Percentiles rank a stretch among this genome's conserved stretches.
Evolutionary conservation across 1,284 basidiomycete species (phyloP).

Genomic region (Anthracocystis walkeri): DNA sequence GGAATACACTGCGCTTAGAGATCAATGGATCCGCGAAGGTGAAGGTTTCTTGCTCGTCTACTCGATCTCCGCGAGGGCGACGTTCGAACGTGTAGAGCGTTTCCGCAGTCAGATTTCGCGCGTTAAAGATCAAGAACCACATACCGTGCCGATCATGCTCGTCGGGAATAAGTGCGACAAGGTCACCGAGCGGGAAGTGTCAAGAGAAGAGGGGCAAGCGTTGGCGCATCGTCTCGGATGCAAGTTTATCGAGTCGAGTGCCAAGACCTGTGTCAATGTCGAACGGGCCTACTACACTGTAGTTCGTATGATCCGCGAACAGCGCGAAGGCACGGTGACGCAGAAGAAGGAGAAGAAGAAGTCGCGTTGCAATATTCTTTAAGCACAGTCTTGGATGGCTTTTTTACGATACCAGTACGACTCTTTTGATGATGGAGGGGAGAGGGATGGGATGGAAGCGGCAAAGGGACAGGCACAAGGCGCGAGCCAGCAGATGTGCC

Average conservation of each 20-base stretch:
- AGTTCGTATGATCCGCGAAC: conserved; percentile 64
- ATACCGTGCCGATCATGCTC: conserved; percentile 79
- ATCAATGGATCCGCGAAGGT: conserved; percentile 71
- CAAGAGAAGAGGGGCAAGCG: conserved; percentile 67
- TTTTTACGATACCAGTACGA: conserved; percentile 8
- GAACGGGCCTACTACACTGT: conserved; percentile 70
- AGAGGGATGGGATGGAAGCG: too few species aligned
- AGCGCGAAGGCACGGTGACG: conserved; percentile 55
- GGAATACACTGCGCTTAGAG: conserved; percentile 70
- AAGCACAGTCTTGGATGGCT: conserved; percentile 10
- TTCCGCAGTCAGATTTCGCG: conserved; percentile 69
- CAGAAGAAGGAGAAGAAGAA: conserved; percentile 65
- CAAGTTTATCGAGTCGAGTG: conserved; percentile 70
- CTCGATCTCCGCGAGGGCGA: conserved; percentile 70
- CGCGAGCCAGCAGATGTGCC: too few species aligned
- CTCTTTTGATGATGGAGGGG: neutral
- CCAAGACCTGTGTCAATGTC: conserved; percentile 70
- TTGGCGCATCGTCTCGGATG: conserved; percentile 68
- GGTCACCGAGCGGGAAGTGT: conserved; percentile 81
- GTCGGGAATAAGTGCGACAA: conserved; percentile 91
- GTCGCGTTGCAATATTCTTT: conserved; percentile 67
- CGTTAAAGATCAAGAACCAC: conserved; percentile 69
- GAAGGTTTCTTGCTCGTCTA: conserved; percentile 71
- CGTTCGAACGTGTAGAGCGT: conserved; percentile 70
- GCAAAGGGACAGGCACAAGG: too few species aligned